Evolutionary conservation across 306 rosid genomes (phyloP).

Genomic region (Dryas octopetala): DNA sequence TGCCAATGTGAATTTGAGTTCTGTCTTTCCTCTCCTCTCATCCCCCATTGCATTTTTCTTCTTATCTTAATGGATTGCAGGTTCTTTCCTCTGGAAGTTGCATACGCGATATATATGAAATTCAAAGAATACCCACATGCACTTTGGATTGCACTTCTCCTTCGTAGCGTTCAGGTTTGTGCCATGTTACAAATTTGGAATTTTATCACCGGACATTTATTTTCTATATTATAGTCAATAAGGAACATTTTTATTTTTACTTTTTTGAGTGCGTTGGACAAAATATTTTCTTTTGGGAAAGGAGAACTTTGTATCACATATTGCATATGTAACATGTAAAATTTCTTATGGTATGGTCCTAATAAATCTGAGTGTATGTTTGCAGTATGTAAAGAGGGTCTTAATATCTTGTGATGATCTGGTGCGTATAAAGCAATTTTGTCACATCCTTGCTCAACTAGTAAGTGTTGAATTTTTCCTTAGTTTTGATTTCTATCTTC

Average conservation of each 20-base stretch:
- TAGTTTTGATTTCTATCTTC: not conserved
- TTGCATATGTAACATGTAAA: not conserved
- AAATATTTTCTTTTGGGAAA: too few species aligned
- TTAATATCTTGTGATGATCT: slow-evolving; percentile 70
- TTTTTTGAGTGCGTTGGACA: too few species aligned
- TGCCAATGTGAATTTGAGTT: not conserved
- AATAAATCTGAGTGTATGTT: slow-evolving; percentile 36
- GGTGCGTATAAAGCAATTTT: slow-evolving; percentile 73
- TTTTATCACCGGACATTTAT: not conserved
- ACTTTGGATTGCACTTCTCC: slow-evolving; percentile 81
- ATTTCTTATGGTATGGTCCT: slow-evolving; percentile 24
- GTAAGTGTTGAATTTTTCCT: slow-evolving; percentile 44
- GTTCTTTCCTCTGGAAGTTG: slow-evolving; percentile 87
- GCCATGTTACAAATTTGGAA: not conserved
- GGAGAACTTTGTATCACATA: too few species aligned
- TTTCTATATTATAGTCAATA: too few species aligned
- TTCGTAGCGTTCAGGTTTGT: slow-evolving; percentile 79
- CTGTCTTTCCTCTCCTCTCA: not conserved
- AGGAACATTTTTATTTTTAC: too few species aligned
- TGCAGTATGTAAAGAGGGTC: slow-evolving; percentile 74
- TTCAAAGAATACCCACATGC: slow-evolving; percentile 89
- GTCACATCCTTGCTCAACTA: slow-evolving; percentile 91
- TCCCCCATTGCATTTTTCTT: not conserved
- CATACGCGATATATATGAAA: slow-evolving; percentile 65
- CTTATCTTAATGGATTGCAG: slow-evolving; percentile 38